phyloP scores from a whole-genome alignment of 257 asterid species.

The Gardenia jasminoides region DNA sequence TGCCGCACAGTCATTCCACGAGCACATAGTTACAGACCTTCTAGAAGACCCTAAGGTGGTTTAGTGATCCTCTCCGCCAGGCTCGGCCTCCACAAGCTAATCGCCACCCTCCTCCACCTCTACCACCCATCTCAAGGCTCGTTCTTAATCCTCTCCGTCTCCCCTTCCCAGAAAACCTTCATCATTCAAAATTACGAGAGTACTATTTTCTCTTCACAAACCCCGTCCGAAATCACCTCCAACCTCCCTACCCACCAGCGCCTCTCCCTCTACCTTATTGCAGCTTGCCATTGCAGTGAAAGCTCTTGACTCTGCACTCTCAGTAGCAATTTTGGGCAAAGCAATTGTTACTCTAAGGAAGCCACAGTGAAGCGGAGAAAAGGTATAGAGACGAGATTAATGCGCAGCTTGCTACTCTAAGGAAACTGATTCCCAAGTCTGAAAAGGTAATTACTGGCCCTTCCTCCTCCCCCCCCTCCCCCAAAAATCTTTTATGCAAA shows the following conservation, averaged over 20 bases:
- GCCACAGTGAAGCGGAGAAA: too few relatives aligned
- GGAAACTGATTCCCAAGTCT: too few relatives aligned
- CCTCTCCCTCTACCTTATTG: constrained; percentile 66
- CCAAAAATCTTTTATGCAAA: too few relatives aligned
- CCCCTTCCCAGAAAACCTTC: constrained; percentile 56
- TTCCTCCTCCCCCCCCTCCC: too few relatives aligned
- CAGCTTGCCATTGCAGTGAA: too few relatives aligned
- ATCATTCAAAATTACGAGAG: constrained; percentile 32
- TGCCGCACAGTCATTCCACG: constrained; percentile 79
- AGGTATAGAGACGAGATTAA: too few relatives aligned
- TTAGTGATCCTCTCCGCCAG: constrained; percentile 81
- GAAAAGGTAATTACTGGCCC: too few relatives aligned
- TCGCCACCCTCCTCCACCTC: constrained; percentile 70
- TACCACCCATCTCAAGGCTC: constrained; percentile 82
- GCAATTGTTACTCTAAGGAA: too few relatives aligned
- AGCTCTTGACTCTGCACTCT: too few relatives aligned
- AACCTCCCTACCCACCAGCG: constrained; percentile 71
- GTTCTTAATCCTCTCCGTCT: constrained; percentile 76
- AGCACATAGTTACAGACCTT: constrained; percentile 78
- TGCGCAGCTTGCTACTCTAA: too few relatives aligned
- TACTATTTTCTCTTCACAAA: constrained; percentile 17
- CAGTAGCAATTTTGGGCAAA: too few relatives aligned
- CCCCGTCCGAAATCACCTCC: constrained; percentile 61
- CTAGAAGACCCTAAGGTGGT: constrained; percentile 80
- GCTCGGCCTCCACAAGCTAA: too few relatives aligned